phyloP scores from a whole-genome alignment of 1,284 basidiomycete genomes.

The Coniferiporia weirii region DNA sequence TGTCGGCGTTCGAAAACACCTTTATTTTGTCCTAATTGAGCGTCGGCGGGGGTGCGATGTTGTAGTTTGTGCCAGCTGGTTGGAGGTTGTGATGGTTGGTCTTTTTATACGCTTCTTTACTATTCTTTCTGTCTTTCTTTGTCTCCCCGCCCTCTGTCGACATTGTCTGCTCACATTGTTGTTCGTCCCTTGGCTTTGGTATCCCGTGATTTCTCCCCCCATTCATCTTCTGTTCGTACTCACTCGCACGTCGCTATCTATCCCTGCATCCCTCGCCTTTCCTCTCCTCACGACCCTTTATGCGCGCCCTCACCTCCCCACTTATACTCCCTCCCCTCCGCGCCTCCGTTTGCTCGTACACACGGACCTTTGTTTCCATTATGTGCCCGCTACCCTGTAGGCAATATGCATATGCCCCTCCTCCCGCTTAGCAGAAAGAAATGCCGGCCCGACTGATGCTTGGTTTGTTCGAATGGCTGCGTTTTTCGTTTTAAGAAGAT shows the following conservation, averaged over 20 bases:
- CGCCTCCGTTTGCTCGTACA: not conserved
- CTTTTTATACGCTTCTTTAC: constrained; percentile 8
- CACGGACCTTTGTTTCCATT: not conserved
- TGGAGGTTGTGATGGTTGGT: not conserved
- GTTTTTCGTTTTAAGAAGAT: not conserved
- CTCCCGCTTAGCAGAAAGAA: no score
- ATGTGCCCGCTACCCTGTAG: not conserved
- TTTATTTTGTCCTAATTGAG: not conserved
- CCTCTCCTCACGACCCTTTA: not conserved
- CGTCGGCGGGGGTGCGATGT: not conserved
- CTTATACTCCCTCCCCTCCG: not conserved
- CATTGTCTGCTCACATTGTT: constrained; percentile 6
- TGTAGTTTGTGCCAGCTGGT: not conserved
- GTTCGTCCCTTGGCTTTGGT: constrained; percentile 6
- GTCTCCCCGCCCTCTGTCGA: not conserved
- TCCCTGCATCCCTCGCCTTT: not conserved
- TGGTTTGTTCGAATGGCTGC: not conserved
- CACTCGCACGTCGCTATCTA: constrained; percentile 9
- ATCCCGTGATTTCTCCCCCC: not conserved
- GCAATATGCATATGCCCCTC: not conserved
- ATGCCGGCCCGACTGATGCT: no score
- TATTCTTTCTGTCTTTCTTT: constrained; percentile 3
- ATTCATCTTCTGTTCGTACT: not conserved
- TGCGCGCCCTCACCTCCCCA: not conserved
- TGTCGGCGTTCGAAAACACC: not conserved